Conservation (phyloP, 495 filamentous ascomycete species). For the Astrothelium subdiscretum region DNA sequence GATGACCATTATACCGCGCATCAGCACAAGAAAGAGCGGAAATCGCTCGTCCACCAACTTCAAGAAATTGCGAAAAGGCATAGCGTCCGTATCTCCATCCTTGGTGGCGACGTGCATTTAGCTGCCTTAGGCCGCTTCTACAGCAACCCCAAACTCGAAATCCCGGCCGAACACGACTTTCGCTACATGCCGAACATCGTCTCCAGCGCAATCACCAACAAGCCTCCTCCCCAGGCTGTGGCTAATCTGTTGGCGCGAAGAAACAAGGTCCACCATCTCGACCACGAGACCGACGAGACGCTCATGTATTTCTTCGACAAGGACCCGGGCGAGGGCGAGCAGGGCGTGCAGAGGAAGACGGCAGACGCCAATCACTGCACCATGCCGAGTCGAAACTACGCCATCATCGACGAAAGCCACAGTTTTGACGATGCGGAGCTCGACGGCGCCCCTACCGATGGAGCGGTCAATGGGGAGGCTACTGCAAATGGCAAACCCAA, state of each 20-base stretch:
- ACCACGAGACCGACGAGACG: constrained; percentile 75
- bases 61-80: constrained; percentile 60
- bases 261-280: constrained; percentile 91
- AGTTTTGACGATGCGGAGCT: constrained; percentile 1
- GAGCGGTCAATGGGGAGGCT: neutral
- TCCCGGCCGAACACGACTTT: constrained; percentile 51
- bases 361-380: constrained; percentile 63
- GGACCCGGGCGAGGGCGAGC: constrained; percentile 54
- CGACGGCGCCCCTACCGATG: neutral
- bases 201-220: constrained; percentile 79
- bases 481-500: constrained; percentile 5
- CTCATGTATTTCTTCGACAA: constrained; percentile 75
- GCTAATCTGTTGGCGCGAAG: constrained; percentile 72
- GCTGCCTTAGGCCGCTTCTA: constrained; percentile 69
- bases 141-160: constrained; percentile 48
- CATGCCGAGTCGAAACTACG: constrained; percentile 85
- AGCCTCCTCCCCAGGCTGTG: constrained; percentile 81
- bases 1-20: constrained; percentile 92
- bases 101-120: constrained; percentile 70
- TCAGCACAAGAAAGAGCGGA: constrained; percentile 83
- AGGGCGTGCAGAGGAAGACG: constrained; percentile 41
- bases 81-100: constrained; percentile 70
- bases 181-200: constrained; percentile 68
- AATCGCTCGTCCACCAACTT: constrained; percentile 57
- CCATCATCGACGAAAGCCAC: constrained; percentile 60